Percentiles rank a stretch among this genome's conserved stretches.
These are phyloP conservation scores for Carex parvula DNA, from an alignment of 176 grass and related monocot species.

Conservation along the genomic window DNA sequence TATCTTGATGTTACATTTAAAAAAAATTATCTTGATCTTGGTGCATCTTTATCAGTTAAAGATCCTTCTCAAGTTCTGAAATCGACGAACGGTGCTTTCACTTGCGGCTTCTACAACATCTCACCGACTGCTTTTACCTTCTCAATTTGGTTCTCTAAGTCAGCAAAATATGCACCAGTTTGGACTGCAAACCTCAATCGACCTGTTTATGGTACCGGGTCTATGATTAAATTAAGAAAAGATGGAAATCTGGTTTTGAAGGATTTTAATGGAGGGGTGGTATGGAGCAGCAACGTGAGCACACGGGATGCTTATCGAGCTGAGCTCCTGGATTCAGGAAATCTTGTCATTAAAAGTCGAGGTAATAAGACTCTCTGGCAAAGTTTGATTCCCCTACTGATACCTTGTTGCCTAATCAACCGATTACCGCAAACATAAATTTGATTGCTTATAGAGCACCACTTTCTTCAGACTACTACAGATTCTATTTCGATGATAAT, in stretches of 20 bases:
- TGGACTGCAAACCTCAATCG: slow-evolving; percentile 24
- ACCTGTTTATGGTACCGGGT: background rate
- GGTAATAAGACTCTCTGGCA: slow-evolving; percentile 16
- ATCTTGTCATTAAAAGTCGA: slow-evolving; percentile 25
- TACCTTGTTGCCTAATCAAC: slow-evolving; percentile 29
- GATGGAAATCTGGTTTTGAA: slow-evolving; percentile 21
- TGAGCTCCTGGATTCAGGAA: slow-evolving; percentile 23
- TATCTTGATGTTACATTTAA: background rate
- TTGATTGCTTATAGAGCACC: slow-evolving; percentile 6
- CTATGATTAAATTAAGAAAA: slow-evolving; percentile 14
- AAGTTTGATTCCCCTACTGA: slow-evolving; percentile 31
- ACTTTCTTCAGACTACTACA: slow-evolving; percentile 13
- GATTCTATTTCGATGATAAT: slow-evolving; percentile 30
- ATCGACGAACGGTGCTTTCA: slow-evolving; percentile 7
- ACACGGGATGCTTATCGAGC: background rate
- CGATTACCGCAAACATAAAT: slow-evolving; percentile 13
- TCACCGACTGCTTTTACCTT: slow-evolving; percentile 18
- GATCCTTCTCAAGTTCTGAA: slow-evolving; percentile 19
- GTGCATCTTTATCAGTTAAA: slow-evolving; percentile 24
- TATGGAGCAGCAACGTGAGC: slow-evolving; percentile 17
- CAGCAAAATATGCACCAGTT: slow-evolving; percentile 6
- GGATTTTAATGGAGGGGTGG: slow-evolving; percentile 1
- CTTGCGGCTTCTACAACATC: slow-evolving; percentile 27
- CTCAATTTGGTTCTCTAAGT: slow-evolving; percentile 35
- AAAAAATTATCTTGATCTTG: background rate